Percentiles rank a stretch among this genome's conserved stretches.
These are phyloP conservation scores for Eutrema salsugineum DNA, from an alignment of 441 rosid species.

Conservation along the genomic window DNA sequence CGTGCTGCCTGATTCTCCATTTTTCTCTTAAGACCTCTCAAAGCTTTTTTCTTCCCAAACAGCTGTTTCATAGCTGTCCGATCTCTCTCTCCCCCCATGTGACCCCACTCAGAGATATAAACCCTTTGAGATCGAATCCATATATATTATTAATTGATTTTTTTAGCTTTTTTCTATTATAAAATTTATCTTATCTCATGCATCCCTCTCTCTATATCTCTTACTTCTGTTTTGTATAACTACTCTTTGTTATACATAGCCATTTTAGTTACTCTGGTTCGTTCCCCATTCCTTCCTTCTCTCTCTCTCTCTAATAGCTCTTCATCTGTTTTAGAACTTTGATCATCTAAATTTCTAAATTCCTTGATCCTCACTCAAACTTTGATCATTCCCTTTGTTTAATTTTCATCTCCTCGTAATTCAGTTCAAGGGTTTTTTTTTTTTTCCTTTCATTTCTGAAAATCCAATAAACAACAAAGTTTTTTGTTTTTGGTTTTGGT, in stretches of 20 bases:
- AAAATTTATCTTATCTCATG: conserved; percentile 23
- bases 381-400: neutral
- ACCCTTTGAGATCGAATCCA: conserved; percentile 30
- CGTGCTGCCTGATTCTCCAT: conserved; percentile 68
- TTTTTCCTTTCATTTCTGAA: neutral
- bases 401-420: neutral
- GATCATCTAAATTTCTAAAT: neutral
- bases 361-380: neutral
- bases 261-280: conserved; percentile 23
- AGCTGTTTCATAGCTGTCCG: conserved; percentile 80
- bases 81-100: conserved; percentile 52
- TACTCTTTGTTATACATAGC: conserved; percentile 35
- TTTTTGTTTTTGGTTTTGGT: neutral
- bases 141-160: conserved; percentile 4
- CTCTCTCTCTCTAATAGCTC: conserved; percentile 12
- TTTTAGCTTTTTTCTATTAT: conserved; percentile 14
- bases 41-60: conserved; percentile 14
- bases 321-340: conserved; percentile 5
- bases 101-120: conserved; percentile 33
- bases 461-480: neutral
- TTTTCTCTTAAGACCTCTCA: conserved; percentile 36
- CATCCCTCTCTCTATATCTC: conserved; percentile 14
- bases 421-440: neutral
- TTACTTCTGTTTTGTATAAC: conserved; percentile 31
- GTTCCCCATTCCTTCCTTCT: conserved; percentile 22